Percentiles rank a stretch among this genome's conserved stretches.
phyloP scores from a whole-genome alignment of 1,284 basidiomycete species.

The Acaromyces ingoldii region DNA sequence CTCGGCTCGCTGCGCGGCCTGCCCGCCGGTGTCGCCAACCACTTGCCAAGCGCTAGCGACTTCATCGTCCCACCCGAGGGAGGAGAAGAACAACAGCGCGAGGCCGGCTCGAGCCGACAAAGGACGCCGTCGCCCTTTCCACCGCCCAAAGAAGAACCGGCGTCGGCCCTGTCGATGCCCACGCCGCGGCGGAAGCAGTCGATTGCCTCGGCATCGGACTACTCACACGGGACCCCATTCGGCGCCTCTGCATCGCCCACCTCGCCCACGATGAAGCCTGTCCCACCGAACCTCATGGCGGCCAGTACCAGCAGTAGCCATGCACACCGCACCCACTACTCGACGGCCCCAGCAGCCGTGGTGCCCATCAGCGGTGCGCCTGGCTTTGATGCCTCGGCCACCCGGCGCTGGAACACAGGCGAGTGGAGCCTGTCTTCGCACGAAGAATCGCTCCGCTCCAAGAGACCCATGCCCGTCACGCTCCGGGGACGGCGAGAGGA shows the following conservation, averaged over 20 bases:
- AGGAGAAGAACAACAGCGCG: background rate
- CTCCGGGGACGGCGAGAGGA: conserved; percentile 36
- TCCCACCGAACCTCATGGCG: no score
- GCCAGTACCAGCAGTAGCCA: no score
- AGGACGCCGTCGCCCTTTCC: no score
- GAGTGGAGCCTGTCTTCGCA: conserved; percentile 34
- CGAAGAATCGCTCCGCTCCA: conserved; percentile 5
- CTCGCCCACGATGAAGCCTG: background rate
- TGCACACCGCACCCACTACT: no score
- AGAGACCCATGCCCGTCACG: conserved; percentile 28
- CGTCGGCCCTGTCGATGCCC: no score
- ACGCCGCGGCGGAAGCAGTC: conserved; percentile 6
- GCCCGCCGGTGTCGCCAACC: conserved; percentile 21
- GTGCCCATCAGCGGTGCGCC: conserved; percentile 40
- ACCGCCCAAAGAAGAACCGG: no score
- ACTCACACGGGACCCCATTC: conserved; percentile 23
- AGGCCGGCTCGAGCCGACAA: background rate
- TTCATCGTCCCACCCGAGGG: conserved; percentile 21
- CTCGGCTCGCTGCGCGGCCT: conserved; percentile 31
- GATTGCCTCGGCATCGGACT: conserved; percentile 21
- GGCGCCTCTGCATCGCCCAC: conserved; percentile 6
- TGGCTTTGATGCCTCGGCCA: conserved; percentile 30
- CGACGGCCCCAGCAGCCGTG: conserved; percentile 8
- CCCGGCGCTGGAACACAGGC: conserved; percentile 43
- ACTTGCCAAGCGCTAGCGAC: conserved; percentile 29